Percentiles rank a stretch among this genome's conserved stretches.
Conservation (phyloP, 495 filamentous ascomycete species). For the Penicillium simplicissimum region DNA sequence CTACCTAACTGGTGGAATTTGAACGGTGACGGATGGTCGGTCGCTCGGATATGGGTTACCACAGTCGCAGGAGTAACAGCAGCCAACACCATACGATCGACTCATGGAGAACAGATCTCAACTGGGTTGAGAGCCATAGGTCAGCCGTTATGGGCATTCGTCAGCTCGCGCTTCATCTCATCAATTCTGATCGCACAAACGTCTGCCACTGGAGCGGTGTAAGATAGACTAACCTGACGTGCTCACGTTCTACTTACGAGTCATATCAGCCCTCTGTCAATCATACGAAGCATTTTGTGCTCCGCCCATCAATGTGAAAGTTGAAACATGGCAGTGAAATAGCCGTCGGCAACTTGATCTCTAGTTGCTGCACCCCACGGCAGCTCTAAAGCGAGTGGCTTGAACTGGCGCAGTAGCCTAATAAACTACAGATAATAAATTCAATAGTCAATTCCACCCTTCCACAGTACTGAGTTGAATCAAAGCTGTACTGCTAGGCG, state of each 20-base stretch:
- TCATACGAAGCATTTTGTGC: neutral
- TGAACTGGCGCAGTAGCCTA: neutral
- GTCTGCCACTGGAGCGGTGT: too few relatives aligned
- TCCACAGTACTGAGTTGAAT: too few relatives aligned
- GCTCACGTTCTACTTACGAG: neutral
- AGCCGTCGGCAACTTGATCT: slow-evolving; percentile 1
- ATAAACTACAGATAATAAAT: neutral
- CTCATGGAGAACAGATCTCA: neutral
- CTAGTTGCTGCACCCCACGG: neutral
- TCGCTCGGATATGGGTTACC: neutral
- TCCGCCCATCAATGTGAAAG: neutral
- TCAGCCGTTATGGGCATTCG: neutral
- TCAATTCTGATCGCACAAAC: neutral
- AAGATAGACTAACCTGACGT: neutral
- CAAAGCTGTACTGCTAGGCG: neutral
- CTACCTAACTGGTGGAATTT: neutral
- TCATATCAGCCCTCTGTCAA: neutral
- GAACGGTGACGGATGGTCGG: neutral
- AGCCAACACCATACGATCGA: neutral
- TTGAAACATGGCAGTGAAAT: neutral
- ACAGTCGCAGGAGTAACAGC: neutral
- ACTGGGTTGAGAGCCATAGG: neutral
- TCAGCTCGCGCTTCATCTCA: slow-evolving; percentile 2
- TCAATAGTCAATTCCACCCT: neutral
- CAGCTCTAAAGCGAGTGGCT: neutral